Conservation (phyloP, 164 flowering plant species). For the Dillenia turbinata region DNA sequence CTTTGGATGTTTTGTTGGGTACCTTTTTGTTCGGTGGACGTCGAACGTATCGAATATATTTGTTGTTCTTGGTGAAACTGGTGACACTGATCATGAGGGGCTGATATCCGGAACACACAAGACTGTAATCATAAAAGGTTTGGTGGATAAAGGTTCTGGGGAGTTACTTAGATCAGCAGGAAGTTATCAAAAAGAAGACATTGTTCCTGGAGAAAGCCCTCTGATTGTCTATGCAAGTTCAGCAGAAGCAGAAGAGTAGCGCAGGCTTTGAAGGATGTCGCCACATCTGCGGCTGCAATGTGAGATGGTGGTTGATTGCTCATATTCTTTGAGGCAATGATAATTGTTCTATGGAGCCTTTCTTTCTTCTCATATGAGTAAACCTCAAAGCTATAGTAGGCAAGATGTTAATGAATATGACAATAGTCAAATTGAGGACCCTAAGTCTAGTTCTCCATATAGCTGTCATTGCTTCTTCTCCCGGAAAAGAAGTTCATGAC, state of each 20-base stretch:
- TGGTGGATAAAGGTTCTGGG: conserved; percentile 64
- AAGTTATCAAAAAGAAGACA: conserved; percentile 64
- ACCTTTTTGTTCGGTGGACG: conserved; percentile 94
- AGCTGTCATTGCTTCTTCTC: no score
- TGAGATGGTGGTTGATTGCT: neutral
- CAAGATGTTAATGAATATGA: no score
- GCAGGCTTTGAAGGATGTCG: conserved; percentile 35
- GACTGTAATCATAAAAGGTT: conserved; percentile 70
- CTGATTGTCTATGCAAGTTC: conserved; percentile 33
- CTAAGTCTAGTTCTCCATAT: no score
- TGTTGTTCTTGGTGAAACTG: conserved; percentile 79
- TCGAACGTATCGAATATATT: conserved; percentile 82
- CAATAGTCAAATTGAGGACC: no score
- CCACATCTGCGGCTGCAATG: conserved; percentile 21
- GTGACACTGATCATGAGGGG: conserved; percentile 92
- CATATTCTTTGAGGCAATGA: no score
- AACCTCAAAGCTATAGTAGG: no score
- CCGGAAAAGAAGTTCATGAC: no score
- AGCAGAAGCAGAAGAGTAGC: conserved; percentile 57
- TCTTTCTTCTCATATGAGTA: no score
- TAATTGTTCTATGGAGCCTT: no score
- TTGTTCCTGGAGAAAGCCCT: conserved; percentile 74
- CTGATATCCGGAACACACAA: conserved; percentile 81
- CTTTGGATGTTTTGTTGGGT: conserved; percentile 33
- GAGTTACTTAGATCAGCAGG: conserved; percentile 64